These are phyloP conservation scores for Cornus controversa DNA, from an alignment of 148 eudicot genomes.

Conservation along the genomic window DNA sequence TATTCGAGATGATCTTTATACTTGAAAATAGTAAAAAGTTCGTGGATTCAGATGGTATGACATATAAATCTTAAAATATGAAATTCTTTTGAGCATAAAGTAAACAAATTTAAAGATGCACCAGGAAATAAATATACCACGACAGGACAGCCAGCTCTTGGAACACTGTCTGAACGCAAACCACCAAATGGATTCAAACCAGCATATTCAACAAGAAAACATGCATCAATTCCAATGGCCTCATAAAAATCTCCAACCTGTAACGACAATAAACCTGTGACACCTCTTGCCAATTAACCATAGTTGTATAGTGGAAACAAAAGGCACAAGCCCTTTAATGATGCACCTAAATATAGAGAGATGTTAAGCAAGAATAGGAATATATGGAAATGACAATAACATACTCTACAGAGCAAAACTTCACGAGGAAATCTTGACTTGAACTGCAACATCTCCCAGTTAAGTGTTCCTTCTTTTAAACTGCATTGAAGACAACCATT, in stretches of 20 bases:
- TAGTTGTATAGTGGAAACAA: neutral
- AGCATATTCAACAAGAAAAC: conserved; percentile 95
- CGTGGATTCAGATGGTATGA: neutral
- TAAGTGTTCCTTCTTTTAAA: conserved; percentile 91
- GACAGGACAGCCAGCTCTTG: conserved; percentile 97
- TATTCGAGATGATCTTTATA: neutral
- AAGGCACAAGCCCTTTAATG: conserved; percentile 6
- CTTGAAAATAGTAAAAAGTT: neutral
- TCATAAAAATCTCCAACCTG: conserved; percentile 98
- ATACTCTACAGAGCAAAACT: conserved; percentile 90
- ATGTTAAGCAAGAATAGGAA: neutral
- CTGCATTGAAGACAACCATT: conserved; percentile 34
- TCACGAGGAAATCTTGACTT: conserved; percentile 97
- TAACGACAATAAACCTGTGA: conserved; percentile 1
- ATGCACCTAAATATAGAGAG: neutral
- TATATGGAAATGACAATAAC: conserved; percentile 21
- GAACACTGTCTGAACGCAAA: conserved; percentile 87
- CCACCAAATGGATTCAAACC: conserved; percentile 98
- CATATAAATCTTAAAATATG: neutral
- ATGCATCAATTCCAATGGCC: conserved; percentile 94
- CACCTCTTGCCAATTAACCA: neutral
- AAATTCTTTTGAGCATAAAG: conserved; percentile 6
- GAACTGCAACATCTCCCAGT: conserved; percentile 89
- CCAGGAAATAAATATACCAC: conserved; percentile 43
- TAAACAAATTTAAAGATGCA: neutral